phyloP scores from a whole-genome alignment of 306 rosid genomes.

The Prunus davidiana region DNA sequence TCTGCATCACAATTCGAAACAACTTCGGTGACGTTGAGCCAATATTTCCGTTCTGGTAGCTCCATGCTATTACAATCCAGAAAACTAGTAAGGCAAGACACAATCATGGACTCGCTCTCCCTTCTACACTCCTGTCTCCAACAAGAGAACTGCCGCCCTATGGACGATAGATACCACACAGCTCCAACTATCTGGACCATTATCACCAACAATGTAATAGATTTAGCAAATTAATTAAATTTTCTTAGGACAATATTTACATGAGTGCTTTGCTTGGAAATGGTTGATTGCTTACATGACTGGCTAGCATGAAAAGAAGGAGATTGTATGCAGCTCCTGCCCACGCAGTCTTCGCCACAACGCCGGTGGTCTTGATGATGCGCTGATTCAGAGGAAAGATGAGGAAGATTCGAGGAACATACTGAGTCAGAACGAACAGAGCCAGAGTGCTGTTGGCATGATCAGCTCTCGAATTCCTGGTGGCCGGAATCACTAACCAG shows the following conservation, averaged over 20 bases:
- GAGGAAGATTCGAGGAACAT: constrained; percentile 76
- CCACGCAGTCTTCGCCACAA: constrained; percentile 85
- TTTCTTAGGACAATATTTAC: too few species aligned
- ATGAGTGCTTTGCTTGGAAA: neutral
- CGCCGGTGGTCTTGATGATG: constrained; percentile 72
- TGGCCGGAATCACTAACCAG: constrained; percentile 73
- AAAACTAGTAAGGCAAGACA: constrained; percentile 52
- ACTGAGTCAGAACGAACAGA: constrained; percentile 74
- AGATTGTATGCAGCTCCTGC: constrained; percentile 92
- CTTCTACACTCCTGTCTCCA: constrained; percentile 52
- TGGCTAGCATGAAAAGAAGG: constrained; percentile 78
- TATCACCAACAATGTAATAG: neutral
- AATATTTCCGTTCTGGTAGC: constrained; percentile 45
- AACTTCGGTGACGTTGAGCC: constrained; percentile 62
- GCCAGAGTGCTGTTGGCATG: constrained; percentile 80
- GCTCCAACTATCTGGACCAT: constrained; percentile 66
- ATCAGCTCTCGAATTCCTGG: constrained; percentile 43
- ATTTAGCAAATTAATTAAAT: too few species aligned
- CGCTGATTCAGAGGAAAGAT: constrained; percentile 78
- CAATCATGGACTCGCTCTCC: constrained; percentile 37
- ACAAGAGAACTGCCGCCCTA: constrained; percentile 76
- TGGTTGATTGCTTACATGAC: constrained; percentile 59
- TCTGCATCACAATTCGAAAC: constrained; percentile 43
- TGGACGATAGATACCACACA: constrained; percentile 68
- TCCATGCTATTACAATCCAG: constrained; percentile 55